phyloP scores from a whole-genome alignment of 2,329 filamentous ascomycete species.

The Epichloe baconii region DNA sequence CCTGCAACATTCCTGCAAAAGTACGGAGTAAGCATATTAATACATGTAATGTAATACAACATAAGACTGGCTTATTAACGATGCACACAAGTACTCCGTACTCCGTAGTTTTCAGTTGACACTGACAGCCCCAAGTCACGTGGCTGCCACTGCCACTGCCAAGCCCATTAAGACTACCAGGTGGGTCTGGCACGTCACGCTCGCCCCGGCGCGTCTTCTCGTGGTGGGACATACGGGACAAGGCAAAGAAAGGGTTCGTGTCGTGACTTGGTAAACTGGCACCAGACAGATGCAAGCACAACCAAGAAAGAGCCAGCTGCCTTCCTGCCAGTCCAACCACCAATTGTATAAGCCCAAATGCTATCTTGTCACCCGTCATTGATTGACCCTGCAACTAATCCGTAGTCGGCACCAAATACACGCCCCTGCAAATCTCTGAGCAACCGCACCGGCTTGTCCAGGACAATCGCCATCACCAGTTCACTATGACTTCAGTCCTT shows the following conservation, averaged over 20 bases:
- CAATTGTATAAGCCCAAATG: neutral
- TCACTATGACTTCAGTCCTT: constrained; percentile 34
- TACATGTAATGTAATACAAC: no score
- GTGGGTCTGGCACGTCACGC: constrained; percentile 26
- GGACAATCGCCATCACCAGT: neutral
- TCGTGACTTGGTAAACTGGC: neutral
- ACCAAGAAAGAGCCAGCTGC: neutral
- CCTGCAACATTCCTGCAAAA: no score
- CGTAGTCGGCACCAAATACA: neutral
- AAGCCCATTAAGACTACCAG: constrained; percentile 9
- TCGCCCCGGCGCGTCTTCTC: constrained; percentile 19
- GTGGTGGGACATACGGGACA: neutral
- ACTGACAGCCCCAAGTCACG: constrained; percentile 15
- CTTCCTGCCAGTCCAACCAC: neutral
- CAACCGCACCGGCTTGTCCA: neutral
- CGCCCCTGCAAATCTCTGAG: neutral
- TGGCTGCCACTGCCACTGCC: constrained; percentile 7
- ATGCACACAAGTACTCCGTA: neutral
- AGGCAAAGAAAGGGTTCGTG: neutral
- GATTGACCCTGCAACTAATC: neutral
- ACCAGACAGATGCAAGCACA: neutral
- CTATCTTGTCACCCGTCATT: neutral
- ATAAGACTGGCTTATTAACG: no score
- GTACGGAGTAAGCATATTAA: no score
- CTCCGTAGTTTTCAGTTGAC: no score